Evolutionary conservation across 1,139 yeast species (phyloP), one percentile per base, ranked within the genome.

Genomic region (Yamadazyma buinensis): DNA sequence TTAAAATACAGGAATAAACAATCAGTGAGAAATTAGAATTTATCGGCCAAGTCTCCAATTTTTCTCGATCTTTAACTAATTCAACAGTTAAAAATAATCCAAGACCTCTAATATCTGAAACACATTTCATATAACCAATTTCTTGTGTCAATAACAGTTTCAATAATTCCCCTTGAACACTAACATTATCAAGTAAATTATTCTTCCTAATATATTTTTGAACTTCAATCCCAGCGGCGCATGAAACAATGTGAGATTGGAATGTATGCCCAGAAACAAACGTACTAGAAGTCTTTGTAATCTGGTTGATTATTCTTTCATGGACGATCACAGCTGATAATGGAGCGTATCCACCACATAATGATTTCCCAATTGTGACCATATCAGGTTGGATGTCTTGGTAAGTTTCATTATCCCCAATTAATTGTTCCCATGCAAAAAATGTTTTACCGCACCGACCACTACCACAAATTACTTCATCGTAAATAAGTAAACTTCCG

Each of bases 401-500:
- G n/a, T 29, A 29, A 5, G 13, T 15, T 10, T 29, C 31, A 6
- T 26, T 26, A 4, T 29, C 22, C 9, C 22, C 31, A 9, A 29
- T 29, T 15, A 29, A 23, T 43, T 52, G 44, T 39, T 72, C 77
- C 77, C 75, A 41, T 68, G 76, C 59, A 64, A 72, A 48, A 59
- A 64, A 39, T 3, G 51, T 47, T 7, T 55, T 55, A 6, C 58
- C 58, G 47, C 42, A 35, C 29, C 82, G 64, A 29, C 81, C 81
- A 34, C 77, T 63, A 32, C 83, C 83, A 52, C 81, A 75, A 80
- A 77, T 76, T 28, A 77, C 79, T 55, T 77, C 83, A 49, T 77
- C 83, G 38, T 74, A 58, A 59, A 72, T 62, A 51, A 77, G 60
- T 32, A 76, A 51, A 23, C 72, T 67, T 42, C 76, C 80, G 43